Conservation (phyloP, 805 yeast species). For the Sugiyamaella lignohabitans region DNA sequence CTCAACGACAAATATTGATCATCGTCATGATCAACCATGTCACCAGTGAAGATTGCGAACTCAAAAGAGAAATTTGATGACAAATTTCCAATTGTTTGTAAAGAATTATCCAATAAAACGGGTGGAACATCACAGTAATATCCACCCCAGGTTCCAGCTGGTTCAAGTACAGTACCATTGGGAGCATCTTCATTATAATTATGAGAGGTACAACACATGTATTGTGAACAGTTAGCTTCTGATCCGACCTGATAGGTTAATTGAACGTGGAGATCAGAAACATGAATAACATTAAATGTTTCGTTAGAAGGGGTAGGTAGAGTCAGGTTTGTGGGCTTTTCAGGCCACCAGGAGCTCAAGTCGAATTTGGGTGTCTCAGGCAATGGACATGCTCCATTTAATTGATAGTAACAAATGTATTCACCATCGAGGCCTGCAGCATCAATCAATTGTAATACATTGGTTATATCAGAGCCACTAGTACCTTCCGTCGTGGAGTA, state of each 20-base stretch:
- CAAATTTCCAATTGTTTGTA: slow-evolving; percentile 38
- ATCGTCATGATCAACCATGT: slow-evolving; percentile 60
- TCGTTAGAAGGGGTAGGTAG: slow-evolving; percentile 25
- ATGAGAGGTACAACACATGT: slow-evolving; percentile 48
- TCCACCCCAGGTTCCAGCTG: slow-evolving; percentile 55
- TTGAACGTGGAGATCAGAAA: slow-evolving; percentile 60
- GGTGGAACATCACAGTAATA: slow-evolving; percentile 65
- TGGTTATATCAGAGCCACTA: slow-evolving; percentile 40
- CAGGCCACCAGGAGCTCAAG: slow-evolving; percentile 40
- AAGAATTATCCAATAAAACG: slow-evolving; percentile 50
- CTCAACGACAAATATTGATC: slow-evolving; percentile 40
- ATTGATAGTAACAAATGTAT: slow-evolving; percentile 52
- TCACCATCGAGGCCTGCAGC: slow-evolving; percentile 50
- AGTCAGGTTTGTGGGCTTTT: slow-evolving; percentile 31
- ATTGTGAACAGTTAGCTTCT: slow-evolving; percentile 39
- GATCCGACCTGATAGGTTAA: slow-evolving; percentile 42
- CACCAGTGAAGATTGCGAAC: slow-evolving; percentile 67
- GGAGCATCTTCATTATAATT: slow-evolving; percentile 34
- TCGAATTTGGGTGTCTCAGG: slow-evolving; percentile 50
- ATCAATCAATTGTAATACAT: slow-evolving; percentile 45
- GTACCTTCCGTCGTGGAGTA: slow-evolving; percentile 10
- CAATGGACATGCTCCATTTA: slow-evolving; percentile 43
- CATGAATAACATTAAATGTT: slow-evolving; percentile 55
- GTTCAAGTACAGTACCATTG: slow-evolving; percentile 32
- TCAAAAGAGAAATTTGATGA: slow-evolving; percentile 36